A percentile compares a stretch with the other conserved stretches of the same genome.
phyloP scores from a whole-genome alignment of 257 asterid species.

The Nicotiana sylvestris region DNA sequence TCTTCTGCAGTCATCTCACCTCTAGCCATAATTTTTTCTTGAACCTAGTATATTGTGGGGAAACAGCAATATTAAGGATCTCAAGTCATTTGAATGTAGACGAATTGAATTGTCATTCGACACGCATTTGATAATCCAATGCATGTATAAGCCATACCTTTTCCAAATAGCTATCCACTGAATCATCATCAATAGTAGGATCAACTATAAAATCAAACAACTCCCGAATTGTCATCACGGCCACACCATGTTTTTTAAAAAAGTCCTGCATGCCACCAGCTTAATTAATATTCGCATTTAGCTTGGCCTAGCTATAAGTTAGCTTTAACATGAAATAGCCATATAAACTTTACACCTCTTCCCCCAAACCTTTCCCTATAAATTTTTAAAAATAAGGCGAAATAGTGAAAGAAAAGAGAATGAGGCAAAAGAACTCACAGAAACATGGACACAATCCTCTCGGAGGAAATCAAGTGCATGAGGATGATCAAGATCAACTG shows the following conservation, averaged over 20 bases:
- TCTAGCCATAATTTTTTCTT: slow-evolving; percentile 74
- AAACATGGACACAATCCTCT: slow-evolving; percentile 84
- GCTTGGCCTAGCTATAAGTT: background rate
- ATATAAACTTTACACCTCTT: background rate
- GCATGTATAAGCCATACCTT: slow-evolving; percentile 40
- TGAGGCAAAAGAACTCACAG: slow-evolving; percentile 39
- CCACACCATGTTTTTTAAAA: slow-evolving; percentile 83
- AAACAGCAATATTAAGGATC: background rate
- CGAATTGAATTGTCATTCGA: background rate
- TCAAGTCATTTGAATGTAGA: background rate
- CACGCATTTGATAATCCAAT: background rate
- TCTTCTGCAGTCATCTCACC: slow-evolving; percentile 82
- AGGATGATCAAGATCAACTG: slow-evolving; percentile 99
- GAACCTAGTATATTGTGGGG: slow-evolving; percentile 40
- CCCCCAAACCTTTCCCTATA: too few species aligned
- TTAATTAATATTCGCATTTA: background rate
- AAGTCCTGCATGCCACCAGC: slow-evolving; percentile 53
- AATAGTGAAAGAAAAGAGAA: background rate
- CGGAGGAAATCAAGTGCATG: slow-evolving; percentile 85
- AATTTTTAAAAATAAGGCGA: background rate
- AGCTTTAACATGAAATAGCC: background rate
- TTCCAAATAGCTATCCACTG: slow-evolving; percentile 82
- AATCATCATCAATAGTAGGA: slow-evolving; percentile 70
- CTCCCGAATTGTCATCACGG: slow-evolving; percentile 86
- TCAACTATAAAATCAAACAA: slow-evolving; percentile 88